Conservation (phyloP, 345 rosid genomes). For the Durio zibethinus region DNA sequence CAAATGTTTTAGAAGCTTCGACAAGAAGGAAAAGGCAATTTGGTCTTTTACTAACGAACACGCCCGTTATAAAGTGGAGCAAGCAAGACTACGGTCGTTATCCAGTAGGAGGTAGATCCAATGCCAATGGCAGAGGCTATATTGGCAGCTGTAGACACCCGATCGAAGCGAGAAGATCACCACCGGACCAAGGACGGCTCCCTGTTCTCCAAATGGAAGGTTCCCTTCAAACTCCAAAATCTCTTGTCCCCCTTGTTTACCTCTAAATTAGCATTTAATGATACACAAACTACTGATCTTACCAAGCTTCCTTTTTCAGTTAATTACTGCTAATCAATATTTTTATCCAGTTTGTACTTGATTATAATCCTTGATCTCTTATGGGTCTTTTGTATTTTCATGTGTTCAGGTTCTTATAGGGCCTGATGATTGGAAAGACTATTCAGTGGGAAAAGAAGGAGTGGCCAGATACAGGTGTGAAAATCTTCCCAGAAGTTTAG, state of each 20-base stretch:
- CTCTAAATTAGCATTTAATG: neutral
- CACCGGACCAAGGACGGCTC: constrained; percentile 68
- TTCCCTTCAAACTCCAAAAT: constrained; percentile 7
- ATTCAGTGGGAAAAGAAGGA: constrained; percentile 60
- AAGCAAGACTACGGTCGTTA: neutral
- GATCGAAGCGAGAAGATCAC: constrained; percentile 65
- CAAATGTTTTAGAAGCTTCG: neutral
- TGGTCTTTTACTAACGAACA: neutral
- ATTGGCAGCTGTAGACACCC: constrained; percentile 1
- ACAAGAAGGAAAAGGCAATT: neutral
- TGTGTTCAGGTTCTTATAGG: constrained; percentile 60
- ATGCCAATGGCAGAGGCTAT: neutral
- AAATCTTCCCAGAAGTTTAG: constrained; percentile 55
- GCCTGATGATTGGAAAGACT: constrained; percentile 71
- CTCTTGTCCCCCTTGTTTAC: neutral
- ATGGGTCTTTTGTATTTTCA: neutral
- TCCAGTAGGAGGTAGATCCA: neutral
- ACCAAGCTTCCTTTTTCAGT: neutral
- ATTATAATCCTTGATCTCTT: neutral
- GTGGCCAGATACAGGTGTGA: constrained; percentile 69
- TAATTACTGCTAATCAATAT: neutral
- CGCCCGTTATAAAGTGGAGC: neutral
- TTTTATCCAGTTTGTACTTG: neutral
- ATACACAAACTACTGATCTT: neutral
- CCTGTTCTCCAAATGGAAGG: constrained; percentile 79